Evolutionary conservation across 306 rosid species (phyloP).

Genomic region (Macrotyloma uniflorum): DNA sequence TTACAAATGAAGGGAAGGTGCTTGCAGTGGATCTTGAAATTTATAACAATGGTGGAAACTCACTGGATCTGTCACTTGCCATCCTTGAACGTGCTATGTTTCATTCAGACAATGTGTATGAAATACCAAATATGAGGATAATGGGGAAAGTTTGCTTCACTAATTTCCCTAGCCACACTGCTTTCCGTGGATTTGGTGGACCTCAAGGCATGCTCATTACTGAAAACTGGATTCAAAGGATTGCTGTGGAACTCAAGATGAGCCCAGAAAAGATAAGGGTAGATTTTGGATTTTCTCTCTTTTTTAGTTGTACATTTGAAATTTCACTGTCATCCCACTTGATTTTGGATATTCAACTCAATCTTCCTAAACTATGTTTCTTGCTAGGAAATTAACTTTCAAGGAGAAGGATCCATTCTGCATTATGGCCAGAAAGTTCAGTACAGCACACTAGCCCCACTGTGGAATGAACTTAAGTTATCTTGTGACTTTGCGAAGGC

Average conservation of each 20-base stretch:
- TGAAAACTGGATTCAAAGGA: slow-evolving; percentile 93
- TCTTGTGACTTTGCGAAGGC: slow-evolving; percentile 74
- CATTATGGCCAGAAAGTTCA: slow-evolving; percentile 83
- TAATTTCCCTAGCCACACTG: slow-evolving; percentile 86
- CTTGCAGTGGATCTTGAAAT: slow-evolving; percentile 86
- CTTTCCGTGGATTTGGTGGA: slow-evolving; percentile 98
- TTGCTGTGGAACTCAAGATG: slow-evolving; percentile 78
- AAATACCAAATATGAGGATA: slow-evolving; percentile 90
- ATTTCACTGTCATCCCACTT: slow-evolving; percentile 15
- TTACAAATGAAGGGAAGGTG: slow-evolving; percentile 89
- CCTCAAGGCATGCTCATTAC: slow-evolving; percentile 97
- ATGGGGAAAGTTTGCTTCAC: slow-evolving; percentile 86
- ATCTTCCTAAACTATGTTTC: slow-evolving; percentile 36
- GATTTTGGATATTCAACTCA: slow-evolving; percentile 25
- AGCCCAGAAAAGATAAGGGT: slow-evolving; percentile 88
- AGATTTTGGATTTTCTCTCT: slow-evolving; percentile 4
- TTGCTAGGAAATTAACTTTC: slow-evolving; percentile 85
- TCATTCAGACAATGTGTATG: slow-evolving; percentile 94
- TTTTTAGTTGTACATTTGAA: slow-evolving; percentile 26
- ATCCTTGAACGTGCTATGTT: slow-evolving; percentile 96
- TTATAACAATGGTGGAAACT: slow-evolving; percentile 92
- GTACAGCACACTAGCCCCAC: slow-evolving; percentile 70
- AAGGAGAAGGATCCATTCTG: slow-evolving; percentile 78
- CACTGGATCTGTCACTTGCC: slow-evolving; percentile 84
- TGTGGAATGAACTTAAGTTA: slow-evolving; percentile 78